Percentiles rank a stretch among this genome's conserved stretches.
These are phyloP conservation scores for Sporopachydermia quercuum DNA, from an alignment of 805 yeast species.

Conservation along the genomic window DNA sequence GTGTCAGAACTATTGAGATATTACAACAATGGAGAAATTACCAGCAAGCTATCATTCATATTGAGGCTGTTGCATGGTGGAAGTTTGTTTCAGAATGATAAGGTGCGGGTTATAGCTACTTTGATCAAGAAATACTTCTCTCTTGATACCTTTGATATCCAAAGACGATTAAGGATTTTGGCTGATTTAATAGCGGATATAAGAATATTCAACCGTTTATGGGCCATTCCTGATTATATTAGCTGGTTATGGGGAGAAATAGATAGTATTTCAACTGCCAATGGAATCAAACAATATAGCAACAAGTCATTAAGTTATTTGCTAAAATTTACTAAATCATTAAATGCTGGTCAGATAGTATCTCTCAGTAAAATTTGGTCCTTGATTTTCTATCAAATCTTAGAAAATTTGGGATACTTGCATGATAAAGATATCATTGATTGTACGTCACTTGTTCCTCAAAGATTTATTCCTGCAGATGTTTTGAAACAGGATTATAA, in stretches of 20 bases:
- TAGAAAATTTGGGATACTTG: slow-evolving; percentile 26
- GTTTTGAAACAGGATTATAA: neutral
- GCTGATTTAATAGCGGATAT: slow-evolving; percentile 17
- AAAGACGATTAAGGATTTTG: slow-evolving; percentile 4
- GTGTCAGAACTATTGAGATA: neutral
- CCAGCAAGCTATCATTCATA: neutral
- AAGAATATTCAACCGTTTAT: slow-evolving; percentile 22
- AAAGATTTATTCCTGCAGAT: neutral
- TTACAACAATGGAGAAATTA: neutral
- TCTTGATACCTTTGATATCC: neutral
- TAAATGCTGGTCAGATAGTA: neutral
- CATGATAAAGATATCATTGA: slow-evolving; percentile 8
- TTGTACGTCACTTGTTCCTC: neutral
- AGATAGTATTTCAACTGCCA: neutral
- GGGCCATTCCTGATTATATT: slow-evolving; percentile 14
- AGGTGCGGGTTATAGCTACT: neutral
- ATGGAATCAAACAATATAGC: neutral
- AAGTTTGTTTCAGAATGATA: neutral
- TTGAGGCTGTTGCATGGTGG: neutral
- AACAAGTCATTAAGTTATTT: neutral
- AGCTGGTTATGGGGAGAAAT: neutral
- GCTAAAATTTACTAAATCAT: neutral
- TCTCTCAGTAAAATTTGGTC: slow-evolving; percentile 18
- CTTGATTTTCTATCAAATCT: slow-evolving; percentile 21
- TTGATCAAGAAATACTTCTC: neutral